phyloP scores from a whole-genome alignment of 192 early-diverging fungal species.

The Umbelopsis sp. region DNA sequence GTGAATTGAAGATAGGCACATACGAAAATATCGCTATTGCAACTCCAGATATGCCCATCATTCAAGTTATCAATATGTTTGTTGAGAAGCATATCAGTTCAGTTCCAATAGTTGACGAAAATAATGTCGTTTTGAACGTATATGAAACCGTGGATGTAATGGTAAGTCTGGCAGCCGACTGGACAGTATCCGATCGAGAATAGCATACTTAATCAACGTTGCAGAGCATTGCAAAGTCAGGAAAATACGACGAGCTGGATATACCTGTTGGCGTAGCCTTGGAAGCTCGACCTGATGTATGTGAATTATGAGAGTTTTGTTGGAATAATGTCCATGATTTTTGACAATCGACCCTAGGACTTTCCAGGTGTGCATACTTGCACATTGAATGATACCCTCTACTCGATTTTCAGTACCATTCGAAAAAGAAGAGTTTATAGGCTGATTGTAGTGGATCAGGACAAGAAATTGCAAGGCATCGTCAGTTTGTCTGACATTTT shows the following conservation, averaged over 20 bases:
- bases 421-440: conserved; percentile 85
- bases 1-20: conserved; percentile 74
- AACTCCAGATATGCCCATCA: conserved; percentile 77
- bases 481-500: conserved; percentile 88
- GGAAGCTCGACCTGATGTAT: conserved; percentile 76
- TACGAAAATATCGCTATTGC: conserved; percentile 84
- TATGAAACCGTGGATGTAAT: conserved; percentile 98
- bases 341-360: conserved; percentile 52
- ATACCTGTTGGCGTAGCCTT: conserved; percentile 89
- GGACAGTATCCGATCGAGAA: neutral
- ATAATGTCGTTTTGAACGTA: conserved; percentile 85
- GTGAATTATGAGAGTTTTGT: neutral
- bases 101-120: conserved; percentile 90
- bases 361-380: conserved; percentile 96
- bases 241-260: conserved; percentile 76
- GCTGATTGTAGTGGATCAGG: conserved; percentile 87
- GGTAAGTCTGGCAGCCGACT: conserved; percentile 52
- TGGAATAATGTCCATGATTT: neutral
- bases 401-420: conserved; percentile 88
- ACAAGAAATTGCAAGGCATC: conserved; percentile 79
- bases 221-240: conserved; percentile 68
- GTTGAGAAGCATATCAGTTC: conserved; percentile 88
- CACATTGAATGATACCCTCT: conserved; percentile 82
- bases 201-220: neutral
- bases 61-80: conserved; percentile 92